Evolutionary conservation across 768 basidiomycete species (phyloP).

Genomic region (Lactarius hengduanensis): DNA sequence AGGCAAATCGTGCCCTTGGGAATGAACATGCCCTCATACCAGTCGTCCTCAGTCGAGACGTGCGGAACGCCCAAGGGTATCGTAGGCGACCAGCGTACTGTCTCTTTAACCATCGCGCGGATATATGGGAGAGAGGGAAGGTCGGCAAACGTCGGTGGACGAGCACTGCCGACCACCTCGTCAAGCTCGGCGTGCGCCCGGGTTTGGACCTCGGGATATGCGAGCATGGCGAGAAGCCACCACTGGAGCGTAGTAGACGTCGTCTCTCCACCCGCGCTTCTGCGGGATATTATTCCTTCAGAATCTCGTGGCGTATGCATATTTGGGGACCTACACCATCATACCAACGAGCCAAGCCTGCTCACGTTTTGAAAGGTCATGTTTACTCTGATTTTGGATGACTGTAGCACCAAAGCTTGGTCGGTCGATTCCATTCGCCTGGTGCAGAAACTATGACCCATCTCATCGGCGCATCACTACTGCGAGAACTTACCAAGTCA

Average conservation of each 20-base stretch:
- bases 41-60: background rate
- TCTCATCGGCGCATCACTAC: background rate
- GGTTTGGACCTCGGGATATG: background rate
- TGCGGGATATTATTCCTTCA: too few species aligned
- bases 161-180: background rate
- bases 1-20: background rate
- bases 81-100: background rate
- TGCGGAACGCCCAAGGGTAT: background rate
- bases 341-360: background rate
- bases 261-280: too few species aligned
- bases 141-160: background rate
- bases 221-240: background rate
- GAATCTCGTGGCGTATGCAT: too few species aligned
- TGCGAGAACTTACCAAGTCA: background rate
- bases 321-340: conserved; percentile 21
- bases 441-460: background rate
- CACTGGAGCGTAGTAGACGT: background rate
- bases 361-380: conserved; percentile 16
- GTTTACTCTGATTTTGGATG: conserved; percentile 7
- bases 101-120: background rate
- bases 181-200: background rate
- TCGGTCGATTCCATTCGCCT: conserved; percentile 3
- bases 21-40: background rate
- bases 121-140: background rate
- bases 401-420: conserved; percentile 13